Evolutionary conservation across 371 early-diverging fungal species (phyloP), one percentile per base, ranked within the genome.

Genomic region (Mucor racemosus): DNA sequence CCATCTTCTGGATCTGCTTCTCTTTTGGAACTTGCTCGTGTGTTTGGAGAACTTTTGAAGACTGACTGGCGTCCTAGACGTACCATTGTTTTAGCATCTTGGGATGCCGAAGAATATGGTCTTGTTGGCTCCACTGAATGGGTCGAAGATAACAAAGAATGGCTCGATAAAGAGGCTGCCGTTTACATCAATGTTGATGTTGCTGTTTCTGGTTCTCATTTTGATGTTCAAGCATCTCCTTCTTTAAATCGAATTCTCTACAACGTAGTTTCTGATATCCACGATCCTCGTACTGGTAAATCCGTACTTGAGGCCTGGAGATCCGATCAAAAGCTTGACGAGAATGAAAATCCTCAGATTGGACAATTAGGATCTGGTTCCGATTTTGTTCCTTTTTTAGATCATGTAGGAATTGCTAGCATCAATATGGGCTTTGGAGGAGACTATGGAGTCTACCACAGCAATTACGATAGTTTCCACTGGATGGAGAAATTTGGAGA

Each of bases 61-160:
- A 68, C 74, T 9, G 91, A 90, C 26, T 91, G 91, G 91, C 76
- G 81, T 15, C 91, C 91, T 2, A 76, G 82, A 11, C 82, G 91
- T 42, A 88, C 90, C 6, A 83, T 91, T 34, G 64, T 88, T 6
- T 62, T 91, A 19, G 89, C 88, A 17, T 87, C 88, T 35, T 91
- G 91, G 91, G 91, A 91, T 72, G 91, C 82, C 14, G 88, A 88
- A 60, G 90, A 88, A 70, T 90, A 90, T 70, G 88, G 90, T 10
- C 64, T 84, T 14, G 70, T 89, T 39, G 91, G 91, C 6, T 88
- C 89, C 8, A 91, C 91, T 5, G 91, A 91, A 72, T 91, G 88
- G 87, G 91, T 89, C 0, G 91, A 91, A 67, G 86, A 89, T 42
- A 74, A 88, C 44, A 70, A 76, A 31, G 79, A 78, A 34, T 84